Evolutionary conservation across 495 filamentous ascomycete genomes (phyloP).

Genomic region (Podospora bellae-mahoneyi): DNA sequence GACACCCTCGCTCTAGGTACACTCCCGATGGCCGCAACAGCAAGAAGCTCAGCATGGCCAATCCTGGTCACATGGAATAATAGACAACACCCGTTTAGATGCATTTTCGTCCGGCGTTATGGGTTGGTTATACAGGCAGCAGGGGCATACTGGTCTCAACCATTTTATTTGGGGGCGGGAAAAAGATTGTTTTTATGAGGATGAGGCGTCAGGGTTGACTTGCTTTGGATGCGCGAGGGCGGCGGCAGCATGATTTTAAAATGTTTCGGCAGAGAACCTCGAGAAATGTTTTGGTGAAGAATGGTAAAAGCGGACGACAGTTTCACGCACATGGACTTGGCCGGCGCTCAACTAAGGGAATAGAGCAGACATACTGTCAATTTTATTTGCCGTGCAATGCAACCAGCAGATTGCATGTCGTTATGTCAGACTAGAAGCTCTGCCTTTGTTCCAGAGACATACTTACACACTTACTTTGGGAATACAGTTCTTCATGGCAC

Average conservation of each 20-base stretch:
- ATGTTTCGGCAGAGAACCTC: background rate
- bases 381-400: no score
- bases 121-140: constrained; percentile 4
- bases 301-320: background rate
- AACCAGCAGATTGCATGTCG: no score
- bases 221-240: constrained; percentile 4
- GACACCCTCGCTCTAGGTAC: constrained; percentile 34
- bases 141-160: background rate
- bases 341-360: no score
- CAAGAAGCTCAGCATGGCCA: constrained; percentile 45
- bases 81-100: background rate
- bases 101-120: constrained; percentile 15
- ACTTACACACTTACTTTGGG: no score
- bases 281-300: background rate
- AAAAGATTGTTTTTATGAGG: constrained; percentile 5
- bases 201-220: constrained; percentile 19
- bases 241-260: background rate
- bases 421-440: no score
- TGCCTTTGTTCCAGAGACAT: no score
- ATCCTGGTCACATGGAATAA: constrained; percentile 7
- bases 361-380: no score
- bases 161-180: background rate
- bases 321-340: no score
- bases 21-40: constrained; percentile 52
- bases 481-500: no score